Evolutionary conservation across 331 rosid genomes (phyloP), one percentile per base, ranked within the genome.

Genomic region (Quercus tomentella): DNA sequence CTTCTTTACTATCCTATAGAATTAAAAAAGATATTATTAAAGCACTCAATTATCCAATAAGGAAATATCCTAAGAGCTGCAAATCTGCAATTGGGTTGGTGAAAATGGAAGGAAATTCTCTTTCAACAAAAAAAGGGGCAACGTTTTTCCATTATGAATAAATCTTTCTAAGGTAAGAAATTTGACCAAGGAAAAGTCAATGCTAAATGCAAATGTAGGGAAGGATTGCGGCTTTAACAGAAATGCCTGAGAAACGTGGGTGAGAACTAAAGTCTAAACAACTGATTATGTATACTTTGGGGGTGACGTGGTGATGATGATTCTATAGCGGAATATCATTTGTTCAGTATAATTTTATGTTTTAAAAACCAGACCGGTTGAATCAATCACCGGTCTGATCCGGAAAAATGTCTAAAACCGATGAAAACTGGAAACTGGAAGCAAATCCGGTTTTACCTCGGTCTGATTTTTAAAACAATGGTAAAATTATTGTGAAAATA

Each of bases 341-440:
- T 41, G 45, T 2, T 41, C 3, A 8, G 0, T 41, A 8, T 41
- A 8, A 41, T 41, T 41, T 0, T 41, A 2, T 41, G 12, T 41
- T 41, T 41, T 41, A 41, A 41, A 41, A 41, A 8, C 1, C 1
- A 2, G 12, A 41, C 12, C 1, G 0, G 45, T 41, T 41, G 3
- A 41, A 41, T 0, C 0, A 0, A 0, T 41, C 45, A 41, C 1
- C 0, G 0, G 0, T 8, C 0, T 0, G 3, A 41, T 41, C 3
- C 0, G 0, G 1, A 41, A 41, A 41, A 41, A 41, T 8, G 45
- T 0, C 45, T 41, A 41, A 41, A 2, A 8, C 0, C 0, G 3
- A 41, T 8, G 12, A 41, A 41, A 37, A 7, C 0, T 35, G 9
- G 9, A 5, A 33, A 33, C 0, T 2, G 3, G 12, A 41, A 2